Conservation (phyloP, 176 grass and related monocot species). For the Metroxylon sagu region DNA sequence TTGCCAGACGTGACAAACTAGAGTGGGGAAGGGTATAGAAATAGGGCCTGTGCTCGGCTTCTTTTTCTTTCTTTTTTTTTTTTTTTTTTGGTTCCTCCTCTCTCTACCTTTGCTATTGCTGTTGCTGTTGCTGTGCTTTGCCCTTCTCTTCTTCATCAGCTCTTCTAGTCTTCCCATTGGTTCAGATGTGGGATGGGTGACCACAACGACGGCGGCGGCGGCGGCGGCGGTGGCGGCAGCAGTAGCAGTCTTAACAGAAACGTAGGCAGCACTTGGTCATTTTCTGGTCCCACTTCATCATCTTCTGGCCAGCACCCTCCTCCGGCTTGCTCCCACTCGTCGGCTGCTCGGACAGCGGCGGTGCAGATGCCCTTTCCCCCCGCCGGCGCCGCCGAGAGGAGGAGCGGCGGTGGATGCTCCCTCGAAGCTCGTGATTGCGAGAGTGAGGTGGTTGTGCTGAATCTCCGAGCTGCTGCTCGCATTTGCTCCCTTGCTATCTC, state of each 20-base stretch:
- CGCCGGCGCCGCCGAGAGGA: neutral
- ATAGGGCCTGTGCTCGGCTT: too few species aligned
- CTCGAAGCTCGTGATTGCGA: conserved; percentile 6
- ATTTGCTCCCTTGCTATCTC: neutral
- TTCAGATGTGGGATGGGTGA: conserved; percentile 2
- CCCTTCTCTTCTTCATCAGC: neutral
- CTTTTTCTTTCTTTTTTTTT: too few species aligned
- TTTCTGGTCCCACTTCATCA: neutral
- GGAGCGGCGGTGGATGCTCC: neutral
- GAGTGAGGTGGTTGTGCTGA: neutral
- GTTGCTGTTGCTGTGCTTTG: too few species aligned
- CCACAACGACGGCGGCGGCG: neutral
- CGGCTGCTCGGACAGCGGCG: too few species aligned
- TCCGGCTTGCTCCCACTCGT: too few species aligned
- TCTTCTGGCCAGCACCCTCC: too few species aligned
- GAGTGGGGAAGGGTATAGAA: too few species aligned
- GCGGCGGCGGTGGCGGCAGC: neutral
- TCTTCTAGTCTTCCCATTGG: neutral
- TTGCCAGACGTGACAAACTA: too few species aligned
- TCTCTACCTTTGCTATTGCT: too few species aligned
- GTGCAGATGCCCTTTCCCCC: too few species aligned
- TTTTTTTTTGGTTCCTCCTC: too few species aligned
- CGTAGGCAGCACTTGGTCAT: conserved; percentile 2
- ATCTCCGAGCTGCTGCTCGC: neutral
- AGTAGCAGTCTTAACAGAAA: neutral